Conservation (phyloP, 2,329 filamentous ascomycete species). For the Talaromyces rugulosus region DNA sequence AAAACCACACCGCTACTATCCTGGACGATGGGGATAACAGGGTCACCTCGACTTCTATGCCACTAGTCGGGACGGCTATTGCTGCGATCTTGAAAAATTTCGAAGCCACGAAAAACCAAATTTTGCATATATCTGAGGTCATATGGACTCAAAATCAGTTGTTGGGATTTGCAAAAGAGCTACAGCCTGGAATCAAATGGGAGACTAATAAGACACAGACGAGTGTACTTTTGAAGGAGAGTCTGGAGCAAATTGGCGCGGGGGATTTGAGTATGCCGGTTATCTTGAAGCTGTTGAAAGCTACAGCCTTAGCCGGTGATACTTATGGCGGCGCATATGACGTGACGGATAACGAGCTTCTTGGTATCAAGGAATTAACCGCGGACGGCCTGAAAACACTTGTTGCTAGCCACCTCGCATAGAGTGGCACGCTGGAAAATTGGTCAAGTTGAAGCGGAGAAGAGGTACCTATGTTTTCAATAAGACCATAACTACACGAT, state of each 20-base stretch:
- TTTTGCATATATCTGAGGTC: not conserved
- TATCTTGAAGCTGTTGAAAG: not conserved
- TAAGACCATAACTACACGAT: no score
- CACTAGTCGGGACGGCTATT: not conserved
- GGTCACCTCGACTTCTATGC: not conserved
- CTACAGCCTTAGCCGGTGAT: not conserved
- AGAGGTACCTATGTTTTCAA: no score
- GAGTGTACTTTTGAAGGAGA: not conserved
- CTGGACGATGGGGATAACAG: not conserved
- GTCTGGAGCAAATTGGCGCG: not conserved
- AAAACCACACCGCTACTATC: not conserved
- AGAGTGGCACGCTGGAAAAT: not conserved
- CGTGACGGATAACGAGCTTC: not conserved
- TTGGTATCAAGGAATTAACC: not conserved
- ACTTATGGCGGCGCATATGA: not conserved
- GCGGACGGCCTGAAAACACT: not conserved
- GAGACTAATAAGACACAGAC: not conserved
- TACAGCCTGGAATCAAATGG: not conserved
- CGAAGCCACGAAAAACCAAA: not conserved
- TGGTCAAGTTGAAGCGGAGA: not conserved
- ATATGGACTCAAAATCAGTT: conserved; percentile 1
- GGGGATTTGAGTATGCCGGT: not conserved
- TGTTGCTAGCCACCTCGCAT: not conserved
- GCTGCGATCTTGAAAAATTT: not conserved
- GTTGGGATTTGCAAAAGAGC: not conserved